Evolutionary conservation across 495 filamentous ascomycete species (phyloP).

Genomic region (Aspergillus baeticus): DNA sequence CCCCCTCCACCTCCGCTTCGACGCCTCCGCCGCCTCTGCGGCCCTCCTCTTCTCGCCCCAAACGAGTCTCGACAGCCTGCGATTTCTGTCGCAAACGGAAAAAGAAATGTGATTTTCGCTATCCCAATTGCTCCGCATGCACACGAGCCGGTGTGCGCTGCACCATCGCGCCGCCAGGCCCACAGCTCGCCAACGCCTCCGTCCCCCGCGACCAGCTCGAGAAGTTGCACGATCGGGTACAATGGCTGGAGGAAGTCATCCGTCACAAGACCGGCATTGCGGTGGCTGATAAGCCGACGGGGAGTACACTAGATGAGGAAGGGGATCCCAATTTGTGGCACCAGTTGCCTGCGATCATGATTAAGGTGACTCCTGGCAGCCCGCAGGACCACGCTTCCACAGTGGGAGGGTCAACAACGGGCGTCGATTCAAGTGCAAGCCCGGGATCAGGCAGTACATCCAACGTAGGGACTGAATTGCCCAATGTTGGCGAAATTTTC

Average conservation of each 20-base stretch:
- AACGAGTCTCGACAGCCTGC: constrained; percentile 50
- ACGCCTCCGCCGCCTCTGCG: constrained; percentile 8
- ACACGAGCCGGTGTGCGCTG: constrained; percentile 51
- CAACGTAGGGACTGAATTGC: constrained; percentile 34
- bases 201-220: constrained; percentile 50
- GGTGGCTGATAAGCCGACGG: constrained; percentile 35
- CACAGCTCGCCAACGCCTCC: constrained; percentile 40
- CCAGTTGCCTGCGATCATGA: constrained; percentile 42
- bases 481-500: constrained; percentile 48
- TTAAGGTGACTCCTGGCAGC: constrained; percentile 34
- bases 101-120: constrained; percentile 56
- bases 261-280: constrained; percentile 37
- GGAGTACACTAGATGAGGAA: constrained; percentile 36
- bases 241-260: constrained; percentile 48
- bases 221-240: constrained; percentile 51
- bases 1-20: neutral
- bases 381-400: constrained; percentile 13
- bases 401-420: constrained; percentile 16
- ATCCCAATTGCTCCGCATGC: constrained; percentile 53
- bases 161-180: constrained; percentile 44
- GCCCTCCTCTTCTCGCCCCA: constrained; percentile 18
- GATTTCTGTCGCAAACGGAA: constrained; percentile 54
- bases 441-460: constrained; percentile 22
- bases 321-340: constrained; percentile 44
- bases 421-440: constrained; percentile 26